A percentile compares a stretch with the other conserved stretches of the same genome.
phyloP scores from a whole-genome alignment of 257 asterid species.

The Capsicum rhomboideum region DNA sequence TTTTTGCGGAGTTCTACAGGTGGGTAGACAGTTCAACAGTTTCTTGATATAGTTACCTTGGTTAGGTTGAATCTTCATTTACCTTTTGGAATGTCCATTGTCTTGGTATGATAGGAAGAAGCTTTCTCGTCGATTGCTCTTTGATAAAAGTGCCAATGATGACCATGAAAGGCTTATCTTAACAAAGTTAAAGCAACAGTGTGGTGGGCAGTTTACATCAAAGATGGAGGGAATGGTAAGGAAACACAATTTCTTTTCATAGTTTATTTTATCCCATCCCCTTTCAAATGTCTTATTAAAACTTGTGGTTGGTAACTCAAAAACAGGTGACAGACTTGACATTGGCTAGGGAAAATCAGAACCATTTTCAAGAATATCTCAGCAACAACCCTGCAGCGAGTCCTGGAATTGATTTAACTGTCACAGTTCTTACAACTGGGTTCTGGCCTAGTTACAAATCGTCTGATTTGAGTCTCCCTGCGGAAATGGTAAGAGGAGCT shows the following conservation, averaged over 20 bases:
- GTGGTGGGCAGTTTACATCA: conserved; percentile 50
- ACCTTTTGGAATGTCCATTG: not conserved
- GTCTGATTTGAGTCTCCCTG: conserved; percentile 42
- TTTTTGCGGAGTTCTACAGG: conserved; percentile 51
- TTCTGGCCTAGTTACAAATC: conserved; percentile 61
- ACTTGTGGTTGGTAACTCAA: not conserved
- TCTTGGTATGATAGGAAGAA: conserved; percentile 30
- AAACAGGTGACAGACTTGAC: conserved; percentile 47
- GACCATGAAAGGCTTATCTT: conserved; percentile 43
- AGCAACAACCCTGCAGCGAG: conserved; percentile 8
- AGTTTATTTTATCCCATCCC: not conserved
- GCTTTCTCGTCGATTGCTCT: conserved; percentile 46
- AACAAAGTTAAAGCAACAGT: conserved; percentile 44
- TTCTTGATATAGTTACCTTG: not conserved
- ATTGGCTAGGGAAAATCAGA: conserved; percentile 40
- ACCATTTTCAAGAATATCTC: conserved; percentile 30
- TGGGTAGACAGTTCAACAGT: not conserved
- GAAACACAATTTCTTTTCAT: not conserved
- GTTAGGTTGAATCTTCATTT: not conserved
- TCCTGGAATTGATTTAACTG: conserved; percentile 44
- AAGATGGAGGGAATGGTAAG: conserved; percentile 67
- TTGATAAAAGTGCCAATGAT: conserved; percentile 37
- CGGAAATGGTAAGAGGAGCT: conserved; percentile 33
- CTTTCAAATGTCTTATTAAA: not conserved
- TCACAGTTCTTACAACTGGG: conserved; percentile 46